Percentiles rank a stretch among this genome's conserved stretches.
Evolutionary conservation across 345 rosid species (phyloP).

Genomic region (Eucalyptus coolabah): DNA sequence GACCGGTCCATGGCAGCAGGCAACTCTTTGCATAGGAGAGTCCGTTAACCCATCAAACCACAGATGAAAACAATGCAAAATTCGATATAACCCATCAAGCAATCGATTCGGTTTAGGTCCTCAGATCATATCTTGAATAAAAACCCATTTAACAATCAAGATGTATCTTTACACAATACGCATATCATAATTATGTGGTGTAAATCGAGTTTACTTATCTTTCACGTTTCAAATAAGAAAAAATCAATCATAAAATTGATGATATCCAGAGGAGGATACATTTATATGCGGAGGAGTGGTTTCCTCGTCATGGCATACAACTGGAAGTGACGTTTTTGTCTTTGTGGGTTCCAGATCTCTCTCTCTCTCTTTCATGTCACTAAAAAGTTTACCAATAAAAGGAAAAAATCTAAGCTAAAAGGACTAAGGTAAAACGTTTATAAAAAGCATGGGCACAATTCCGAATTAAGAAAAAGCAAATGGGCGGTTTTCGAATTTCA

Average conservation of each 20-base stretch:
- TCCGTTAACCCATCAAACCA: neutral
- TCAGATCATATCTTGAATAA: neutral
- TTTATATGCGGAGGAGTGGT: no score
- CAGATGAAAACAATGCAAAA: neutral
- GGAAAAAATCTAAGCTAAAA: neutral
- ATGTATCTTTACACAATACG: neutral
- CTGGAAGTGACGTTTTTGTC: neutral
- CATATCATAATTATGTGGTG: neutral
- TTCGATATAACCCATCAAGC: neutral
- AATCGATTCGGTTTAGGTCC: neutral
- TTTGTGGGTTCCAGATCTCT: neutral
- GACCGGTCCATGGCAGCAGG: neutral
- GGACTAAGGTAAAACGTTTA: neutral
- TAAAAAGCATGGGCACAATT: neutral
- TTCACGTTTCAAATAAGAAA: neutral
- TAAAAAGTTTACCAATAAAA: neutral
- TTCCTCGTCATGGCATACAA: neutral
- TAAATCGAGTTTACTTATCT: neutral
- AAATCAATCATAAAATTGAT: neutral
- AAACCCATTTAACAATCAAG: neutral
- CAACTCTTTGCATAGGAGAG: neutral
- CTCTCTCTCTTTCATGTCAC: neutral
- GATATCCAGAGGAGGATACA: neutral
- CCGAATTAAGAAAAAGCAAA: neutral
- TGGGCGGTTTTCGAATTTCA: neutral